Evolutionary conservation across 441 rosid species (phyloP).

Genomic region (Gossypium davidsonii): DNA sequence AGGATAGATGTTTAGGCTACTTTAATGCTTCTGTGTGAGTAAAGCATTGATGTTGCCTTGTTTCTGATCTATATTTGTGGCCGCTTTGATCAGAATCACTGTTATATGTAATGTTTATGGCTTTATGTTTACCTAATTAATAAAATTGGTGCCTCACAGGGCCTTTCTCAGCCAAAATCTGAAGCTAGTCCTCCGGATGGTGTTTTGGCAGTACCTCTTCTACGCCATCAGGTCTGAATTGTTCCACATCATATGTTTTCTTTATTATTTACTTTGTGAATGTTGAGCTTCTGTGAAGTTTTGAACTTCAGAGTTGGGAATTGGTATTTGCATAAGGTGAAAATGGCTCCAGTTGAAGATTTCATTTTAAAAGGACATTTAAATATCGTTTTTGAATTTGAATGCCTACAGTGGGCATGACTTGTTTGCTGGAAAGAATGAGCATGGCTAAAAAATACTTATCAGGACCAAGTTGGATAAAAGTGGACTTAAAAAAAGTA

Average conservation of each 20-base stretch:
- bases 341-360: background rate
- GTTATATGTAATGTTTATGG: background rate
- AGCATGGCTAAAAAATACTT: background rate
- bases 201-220: slow-evolving; percentile 69
- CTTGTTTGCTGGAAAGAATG: background rate
- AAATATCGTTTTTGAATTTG: background rate
- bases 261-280: background rate
- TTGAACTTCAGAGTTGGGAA: background rate
- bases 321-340: background rate
- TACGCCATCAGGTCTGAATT: slow-evolving; percentile 83
- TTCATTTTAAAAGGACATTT: background rate
- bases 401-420: background rate
- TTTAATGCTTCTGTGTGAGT: background rate
- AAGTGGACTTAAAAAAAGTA: background rate
- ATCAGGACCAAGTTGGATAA: background rate
- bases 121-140: background rate
- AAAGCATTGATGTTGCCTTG: background rate
- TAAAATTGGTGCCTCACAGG: slow-evolving; percentile 40
- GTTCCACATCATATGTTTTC: background rate
- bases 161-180: slow-evolving; percentile 66
- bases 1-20: slow-evolving; percentile 3
- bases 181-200: slow-evolving; percentile 85
- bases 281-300: background rate
- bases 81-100: background rate
- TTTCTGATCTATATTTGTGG: background rate